Evolutionary conservation across 768 basidiomycete genomes (phyloP).

Genomic region (Lactarius sp.): DNA sequence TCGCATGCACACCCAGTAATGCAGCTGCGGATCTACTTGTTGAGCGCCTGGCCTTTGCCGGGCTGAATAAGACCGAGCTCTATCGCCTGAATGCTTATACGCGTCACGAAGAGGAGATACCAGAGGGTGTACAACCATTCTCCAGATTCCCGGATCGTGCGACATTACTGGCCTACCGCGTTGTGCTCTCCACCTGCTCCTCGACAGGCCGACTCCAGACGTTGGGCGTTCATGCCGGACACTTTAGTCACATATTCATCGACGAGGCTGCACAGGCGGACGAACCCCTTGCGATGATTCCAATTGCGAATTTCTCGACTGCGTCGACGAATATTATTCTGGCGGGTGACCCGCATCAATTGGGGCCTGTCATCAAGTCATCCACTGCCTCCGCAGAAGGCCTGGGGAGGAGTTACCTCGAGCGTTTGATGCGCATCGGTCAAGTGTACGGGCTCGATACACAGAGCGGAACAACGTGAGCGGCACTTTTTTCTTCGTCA

Average conservation of each 20-base stretch:
- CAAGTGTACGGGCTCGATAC: slow-evolving; percentile 30
- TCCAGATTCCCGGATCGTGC: slow-evolving; percentile 33
- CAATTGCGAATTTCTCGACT: slow-evolving; percentile 33
- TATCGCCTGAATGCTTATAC: slow-evolving; percentile 52
- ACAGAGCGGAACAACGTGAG: slow-evolving; percentile 33
- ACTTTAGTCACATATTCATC: slow-evolving; percentile 57
- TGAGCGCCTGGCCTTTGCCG: slow-evolving; percentile 25
- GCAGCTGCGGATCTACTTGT: slow-evolving; percentile 35
- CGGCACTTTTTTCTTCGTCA: not conserved
- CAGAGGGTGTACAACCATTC: slow-evolving; percentile 34
- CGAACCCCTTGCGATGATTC: slow-evolving; percentile 52
- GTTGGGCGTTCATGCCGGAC: slow-evolving; percentile 46
- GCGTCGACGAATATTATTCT: slow-evolving; percentile 36
- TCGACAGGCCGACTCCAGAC: slow-evolving; percentile 46
- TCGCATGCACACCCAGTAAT: slow-evolving; percentile 37
- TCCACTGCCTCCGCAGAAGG: slow-evolving; percentile 29
- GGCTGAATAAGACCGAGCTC: slow-evolving; percentile 31
- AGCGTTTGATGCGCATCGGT: slow-evolving; percentile 34
- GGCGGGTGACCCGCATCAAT: slow-evolving; percentile 37
- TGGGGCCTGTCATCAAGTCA: slow-evolving; percentile 36
- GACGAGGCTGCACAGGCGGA: slow-evolving; percentile 64
- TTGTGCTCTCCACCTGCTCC: slow-evolving; percentile 55
- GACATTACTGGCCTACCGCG: slow-evolving; percentile 41
- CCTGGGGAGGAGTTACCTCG: slow-evolving; percentile 34
- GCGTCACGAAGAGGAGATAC: slow-evolving; percentile 35